Conservation (phyloP, 257 asterid species). For the Penstemon eatonii region DNA sequence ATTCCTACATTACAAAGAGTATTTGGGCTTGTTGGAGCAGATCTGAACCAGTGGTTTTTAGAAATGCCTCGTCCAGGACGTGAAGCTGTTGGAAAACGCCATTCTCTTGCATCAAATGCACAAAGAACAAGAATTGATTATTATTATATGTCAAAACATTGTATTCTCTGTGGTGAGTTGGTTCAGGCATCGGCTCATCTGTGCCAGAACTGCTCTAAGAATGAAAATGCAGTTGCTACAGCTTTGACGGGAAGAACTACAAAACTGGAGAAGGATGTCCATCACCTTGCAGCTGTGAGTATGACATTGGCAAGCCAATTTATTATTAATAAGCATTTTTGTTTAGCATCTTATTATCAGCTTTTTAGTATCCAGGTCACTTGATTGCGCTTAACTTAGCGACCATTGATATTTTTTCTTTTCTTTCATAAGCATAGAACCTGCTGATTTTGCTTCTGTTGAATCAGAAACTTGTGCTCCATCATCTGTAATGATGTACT, state of each 20-base stretch:
- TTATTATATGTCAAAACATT: constrained; percentile 78
- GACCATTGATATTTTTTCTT: not conserved
- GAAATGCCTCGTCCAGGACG: constrained; percentile 86
- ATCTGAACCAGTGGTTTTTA: constrained; percentile 77
- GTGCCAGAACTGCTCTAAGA: constrained; percentile 58
- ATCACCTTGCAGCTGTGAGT: constrained; percentile 89
- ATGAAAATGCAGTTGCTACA: constrained; percentile 60
- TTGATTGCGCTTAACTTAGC: not conserved
- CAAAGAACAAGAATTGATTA: constrained; percentile 74
- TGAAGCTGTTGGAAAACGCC: constrained; percentile 58
- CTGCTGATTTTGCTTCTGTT: not conserved
- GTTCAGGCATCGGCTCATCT: constrained; percentile 68
- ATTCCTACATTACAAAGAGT: constrained; percentile 89
- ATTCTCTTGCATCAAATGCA: constrained; percentile 41
- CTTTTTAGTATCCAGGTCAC: not conserved
- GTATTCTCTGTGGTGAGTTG: constrained; percentile 72
- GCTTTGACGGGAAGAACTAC: constrained; percentile 80
- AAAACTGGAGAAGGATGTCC: constrained; percentile 75
- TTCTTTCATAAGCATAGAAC: not conserved
- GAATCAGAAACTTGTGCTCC: not conserved
- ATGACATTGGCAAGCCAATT: constrained; percentile 15
- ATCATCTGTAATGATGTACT: not conserved
- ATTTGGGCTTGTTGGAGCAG: constrained; percentile 89
- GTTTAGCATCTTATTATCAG: not conserved
- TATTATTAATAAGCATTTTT: not conserved